Evolutionary conservation across 768 basidiomycete species (phyloP).

Genomic region (Suillus fuscotomentosus): DNA sequence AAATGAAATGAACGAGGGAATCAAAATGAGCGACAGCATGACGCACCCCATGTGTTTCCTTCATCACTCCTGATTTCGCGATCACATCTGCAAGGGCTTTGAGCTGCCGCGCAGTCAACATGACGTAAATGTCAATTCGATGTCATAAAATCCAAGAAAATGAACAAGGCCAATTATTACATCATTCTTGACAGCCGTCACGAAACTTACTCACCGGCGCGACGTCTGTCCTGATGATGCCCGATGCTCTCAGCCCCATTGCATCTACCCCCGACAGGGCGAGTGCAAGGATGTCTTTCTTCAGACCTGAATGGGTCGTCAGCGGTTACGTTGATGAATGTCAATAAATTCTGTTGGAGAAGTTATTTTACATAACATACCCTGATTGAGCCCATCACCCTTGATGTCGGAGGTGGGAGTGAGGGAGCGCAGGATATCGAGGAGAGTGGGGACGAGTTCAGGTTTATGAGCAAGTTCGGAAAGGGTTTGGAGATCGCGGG

Average conservation of each 20-base stretch:
- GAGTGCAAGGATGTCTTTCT: constrained; percentile 51
- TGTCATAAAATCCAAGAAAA: constrained; percentile 22
- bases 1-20: background rate
- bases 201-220: constrained; percentile 41
- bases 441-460: constrained; percentile 40
- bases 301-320: constrained; percentile 13
- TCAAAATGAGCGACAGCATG: background rate
- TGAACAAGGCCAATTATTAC: background rate
- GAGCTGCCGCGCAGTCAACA: constrained; percentile 25
- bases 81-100: constrained; percentile 30
- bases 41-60: background rate
- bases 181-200: background rate
- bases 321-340: background rate
- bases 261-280: constrained; percentile 35
- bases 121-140: constrained; percentile 29
- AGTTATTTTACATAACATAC: background rate
- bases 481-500: constrained; percentile 56
- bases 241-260: constrained; percentile 47
- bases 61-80: background rate
- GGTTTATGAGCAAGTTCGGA: constrained; percentile 47
- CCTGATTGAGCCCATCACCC: background rate
- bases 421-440: constrained; percentile 37
- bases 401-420: background rate
- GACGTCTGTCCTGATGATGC: constrained; percentile 59
- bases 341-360: background rate